These are phyloP conservation scores for Penicillium rolfsii DNA, from an alignment of 2,329 filamentous ascomycete species.

Conservation along the genomic window DNA sequence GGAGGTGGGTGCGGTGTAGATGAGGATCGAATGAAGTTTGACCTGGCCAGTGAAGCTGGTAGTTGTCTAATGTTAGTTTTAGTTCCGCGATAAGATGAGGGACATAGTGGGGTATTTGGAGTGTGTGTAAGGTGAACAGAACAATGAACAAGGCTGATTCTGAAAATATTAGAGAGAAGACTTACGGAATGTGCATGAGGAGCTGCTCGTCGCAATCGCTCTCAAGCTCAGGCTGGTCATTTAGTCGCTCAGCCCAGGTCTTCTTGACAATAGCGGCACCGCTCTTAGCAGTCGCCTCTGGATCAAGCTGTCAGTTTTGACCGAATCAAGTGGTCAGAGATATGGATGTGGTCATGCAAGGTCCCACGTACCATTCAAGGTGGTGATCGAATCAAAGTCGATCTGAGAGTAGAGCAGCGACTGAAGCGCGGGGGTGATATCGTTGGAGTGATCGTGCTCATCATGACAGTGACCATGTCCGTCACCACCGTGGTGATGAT, in stretches of 20 bases:
- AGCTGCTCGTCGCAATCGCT: slow-evolving; percentile 92
- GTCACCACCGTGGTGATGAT: slow-evolving; percentile 45
- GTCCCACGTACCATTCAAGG: slow-evolving; percentile 69
- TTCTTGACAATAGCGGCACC: slow-evolving; percentile 82
- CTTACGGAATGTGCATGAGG: slow-evolving; percentile 87
- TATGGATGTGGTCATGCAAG: not conserved
- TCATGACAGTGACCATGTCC: slow-evolving; percentile 55
- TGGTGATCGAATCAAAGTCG: slow-evolving; percentile 80
- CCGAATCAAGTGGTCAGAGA: not conserved
- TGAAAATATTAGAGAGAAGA: not conserved
- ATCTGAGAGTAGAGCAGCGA: slow-evolving; percentile 90
- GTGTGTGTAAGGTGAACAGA: not conserved
- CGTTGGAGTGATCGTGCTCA: slow-evolving; percentile 84
- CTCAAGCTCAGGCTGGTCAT: slow-evolving; percentile 71
- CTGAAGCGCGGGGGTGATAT: slow-evolving; percentile 88
- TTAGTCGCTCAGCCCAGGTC: slow-evolving; percentile 82
- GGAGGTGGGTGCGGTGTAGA: slow-evolving; percentile 73
- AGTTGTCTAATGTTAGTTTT: slow-evolving; percentile 8
- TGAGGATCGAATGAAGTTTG: slow-evolving; percentile 84
- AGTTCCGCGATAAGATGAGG: slow-evolving; percentile 26
- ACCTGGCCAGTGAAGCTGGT: slow-evolving; percentile 87
- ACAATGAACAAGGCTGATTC: not conserved
- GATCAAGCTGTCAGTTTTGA: not conserved
- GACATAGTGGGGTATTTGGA: slow-evolving; percentile 31
- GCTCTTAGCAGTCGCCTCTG: slow-evolving; percentile 64